Conservation (phyloP, 2,329 filamentous ascomycete genomes). For the Fusarium nurragi region DNA sequence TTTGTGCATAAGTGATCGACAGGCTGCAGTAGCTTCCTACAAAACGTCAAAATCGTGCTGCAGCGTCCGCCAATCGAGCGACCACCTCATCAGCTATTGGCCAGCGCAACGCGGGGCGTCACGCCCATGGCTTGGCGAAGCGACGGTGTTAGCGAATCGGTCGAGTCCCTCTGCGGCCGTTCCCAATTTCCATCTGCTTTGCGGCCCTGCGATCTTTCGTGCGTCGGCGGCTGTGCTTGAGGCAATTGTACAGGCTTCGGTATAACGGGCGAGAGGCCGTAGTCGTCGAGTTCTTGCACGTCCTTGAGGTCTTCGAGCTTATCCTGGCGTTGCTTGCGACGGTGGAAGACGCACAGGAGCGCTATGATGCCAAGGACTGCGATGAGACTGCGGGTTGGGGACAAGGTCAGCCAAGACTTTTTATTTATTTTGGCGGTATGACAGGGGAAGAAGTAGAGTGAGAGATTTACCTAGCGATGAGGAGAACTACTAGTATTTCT, state of each 20-base stretch:
- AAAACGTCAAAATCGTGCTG: neutral
- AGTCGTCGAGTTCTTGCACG: slow-evolving; percentile 43
- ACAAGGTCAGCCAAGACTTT: slow-evolving; percentile 1
- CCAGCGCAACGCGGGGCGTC: slow-evolving; percentile 30
- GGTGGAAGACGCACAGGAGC: slow-evolving; percentile 36
- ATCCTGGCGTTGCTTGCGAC: slow-evolving; percentile 32
- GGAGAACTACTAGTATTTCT: slow-evolving; percentile 24
- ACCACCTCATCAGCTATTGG: slow-evolving; percentile 22
- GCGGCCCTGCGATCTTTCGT: slow-evolving; percentile 18
- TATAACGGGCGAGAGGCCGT: slow-evolving; percentile 27
- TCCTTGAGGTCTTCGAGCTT: slow-evolving; percentile 38
- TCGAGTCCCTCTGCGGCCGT: slow-evolving; percentile 22
- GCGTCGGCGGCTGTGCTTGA: slow-evolving; percentile 28
- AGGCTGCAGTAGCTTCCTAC: slow-evolving; percentile 23
- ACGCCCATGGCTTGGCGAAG: slow-evolving; percentile 40
- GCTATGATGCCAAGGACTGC: slow-evolving; percentile 24
- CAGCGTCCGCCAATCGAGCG: neutral
- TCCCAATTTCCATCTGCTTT: slow-evolving; percentile 16
- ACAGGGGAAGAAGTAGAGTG: neutral
- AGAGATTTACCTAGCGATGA: slow-evolving; percentile 23
- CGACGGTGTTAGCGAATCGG: slow-evolving; percentile 39
- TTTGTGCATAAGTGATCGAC: slow-evolving; percentile 24
- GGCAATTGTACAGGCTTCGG: slow-evolving; percentile 24
- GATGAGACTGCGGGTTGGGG: slow-evolving; percentile 9
- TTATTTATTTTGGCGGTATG: neutral